Conservation (phyloP, 2,329 filamentous ascomycete genomes). For the Aspergillus caelatus region DNA sequence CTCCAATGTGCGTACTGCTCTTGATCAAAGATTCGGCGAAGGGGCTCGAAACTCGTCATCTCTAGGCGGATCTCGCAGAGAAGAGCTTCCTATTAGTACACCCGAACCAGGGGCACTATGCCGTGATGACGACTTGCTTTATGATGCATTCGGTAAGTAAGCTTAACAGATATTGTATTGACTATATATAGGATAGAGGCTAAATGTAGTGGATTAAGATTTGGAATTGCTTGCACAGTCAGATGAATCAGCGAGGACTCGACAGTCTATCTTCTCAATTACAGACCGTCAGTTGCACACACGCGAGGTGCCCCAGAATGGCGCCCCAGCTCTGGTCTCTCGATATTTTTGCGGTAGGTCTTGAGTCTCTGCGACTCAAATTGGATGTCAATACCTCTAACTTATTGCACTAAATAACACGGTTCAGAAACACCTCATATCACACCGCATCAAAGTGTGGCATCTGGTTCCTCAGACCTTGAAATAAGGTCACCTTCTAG, state of each 20-base stretch:
- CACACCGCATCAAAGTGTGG: conserved; percentile 25
- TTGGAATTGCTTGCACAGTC: conserved; percentile 42
- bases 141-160: conserved; percentile 55
- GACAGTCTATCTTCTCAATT: conserved; percentile 4
- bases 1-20: conserved; percentile 17
- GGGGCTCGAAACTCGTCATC: conserved; percentile 21
- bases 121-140: conserved; percentile 31
- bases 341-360: conserved; percentile 35
- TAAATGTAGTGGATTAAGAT: conserved; percentile 27
- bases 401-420: not conserved
- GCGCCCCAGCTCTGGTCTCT: conserved; percentile 23
- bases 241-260: conserved; percentile 16
- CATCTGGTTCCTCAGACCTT: conserved; percentile 33
- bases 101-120: not conserved
- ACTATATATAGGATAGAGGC: not conserved
- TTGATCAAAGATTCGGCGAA: conserved; percentile 28
- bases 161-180: not conserved
- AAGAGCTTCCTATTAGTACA: not conserved
- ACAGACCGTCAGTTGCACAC: conserved; percentile 1
- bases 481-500: conserved; percentile 31
- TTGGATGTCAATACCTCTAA: not conserved
- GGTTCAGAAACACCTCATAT: conserved; percentile 19
- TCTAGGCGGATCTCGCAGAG: conserved; percentile 6
- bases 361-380: not conserved
- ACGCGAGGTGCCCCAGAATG: not conserved